These are phyloP conservation scores for Candida glucosophila DNA, from an alignment of 1,139 yeast genomes.

Conservation along the genomic window DNA sequence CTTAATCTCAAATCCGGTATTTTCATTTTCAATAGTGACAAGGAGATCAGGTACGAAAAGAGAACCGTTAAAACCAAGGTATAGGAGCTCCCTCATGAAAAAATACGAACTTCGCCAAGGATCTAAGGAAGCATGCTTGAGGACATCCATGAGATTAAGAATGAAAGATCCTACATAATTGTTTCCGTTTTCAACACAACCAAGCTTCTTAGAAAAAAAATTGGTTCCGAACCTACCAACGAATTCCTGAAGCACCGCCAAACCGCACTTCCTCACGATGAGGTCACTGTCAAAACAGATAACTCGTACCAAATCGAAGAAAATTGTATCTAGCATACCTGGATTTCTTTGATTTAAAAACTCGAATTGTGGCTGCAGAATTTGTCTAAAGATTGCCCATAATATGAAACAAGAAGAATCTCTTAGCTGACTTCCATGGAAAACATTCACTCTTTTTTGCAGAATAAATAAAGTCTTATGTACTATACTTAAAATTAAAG, in stretches of 20 bases:
- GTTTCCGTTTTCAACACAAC: slow-evolving; percentile 2
- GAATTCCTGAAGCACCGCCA: slow-evolving; percentile 82
- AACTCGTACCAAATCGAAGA: slow-evolving; percentile 41
- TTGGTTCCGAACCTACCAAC: slow-evolving; percentile 60
- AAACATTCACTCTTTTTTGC: slow-evolving; percentile 38
- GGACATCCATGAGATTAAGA: slow-evolving; percentile 49
- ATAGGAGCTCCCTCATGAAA: slow-evolving; percentile 15
- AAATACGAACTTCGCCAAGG: slow-evolving; percentile 17
- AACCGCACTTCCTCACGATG: slow-evolving; percentile 68
- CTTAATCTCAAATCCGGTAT: slow-evolving; percentile 30
- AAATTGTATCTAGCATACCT: slow-evolving; percentile 13
- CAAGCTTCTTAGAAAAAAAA: slow-evolving; percentile 11
- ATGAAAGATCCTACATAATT: slow-evolving; percentile 22
- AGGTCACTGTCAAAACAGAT: slow-evolving; percentile 68
- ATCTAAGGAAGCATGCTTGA: slow-evolving; percentile 17
- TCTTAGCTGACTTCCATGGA: slow-evolving; percentile 60
- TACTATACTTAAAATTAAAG: slow-evolving; percentile 20
- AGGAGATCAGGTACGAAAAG: slow-evolving; percentile 22
- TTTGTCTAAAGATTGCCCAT: slow-evolving; percentile 31
- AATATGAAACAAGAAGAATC: slow-evolving; percentile 77
- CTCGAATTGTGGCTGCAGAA: slow-evolving; percentile 7
- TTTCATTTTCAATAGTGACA: slow-evolving; percentile 12
- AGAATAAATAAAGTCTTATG: slow-evolving; percentile 45
- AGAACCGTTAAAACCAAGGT: slow-evolving; percentile 17
- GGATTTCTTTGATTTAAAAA: slow-evolving; percentile 4